phyloP scores from a whole-genome alignment of 1,284 basidiomycete species.

The Hypsizygus ulmarius region DNA sequence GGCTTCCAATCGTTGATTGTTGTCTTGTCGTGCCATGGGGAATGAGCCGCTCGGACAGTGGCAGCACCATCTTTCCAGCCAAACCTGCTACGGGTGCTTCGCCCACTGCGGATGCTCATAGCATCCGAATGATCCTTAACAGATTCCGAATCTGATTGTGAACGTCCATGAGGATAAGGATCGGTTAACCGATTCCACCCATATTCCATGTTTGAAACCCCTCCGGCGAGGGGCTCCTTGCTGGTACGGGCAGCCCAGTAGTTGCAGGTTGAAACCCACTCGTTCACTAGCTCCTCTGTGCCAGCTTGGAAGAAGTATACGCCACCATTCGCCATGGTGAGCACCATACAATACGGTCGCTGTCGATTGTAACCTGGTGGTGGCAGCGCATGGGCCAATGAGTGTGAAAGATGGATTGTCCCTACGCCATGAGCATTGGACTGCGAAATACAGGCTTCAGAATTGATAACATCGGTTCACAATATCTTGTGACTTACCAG shows the following conservation, averaged over 20 bases:
- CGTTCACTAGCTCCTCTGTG: slow-evolving; percentile 94
- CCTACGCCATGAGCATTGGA: slow-evolving; percentile 86
- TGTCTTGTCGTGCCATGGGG: slow-evolving; percentile 75
- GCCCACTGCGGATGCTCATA: slow-evolving; percentile 67
- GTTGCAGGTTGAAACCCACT: slow-evolving; percentile 98
- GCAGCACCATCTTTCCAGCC: slow-evolving; percentile 62
- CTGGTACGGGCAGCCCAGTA: slow-evolving; percentile 96
- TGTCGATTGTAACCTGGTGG: slow-evolving; percentile 89
- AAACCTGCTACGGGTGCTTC: slow-evolving; percentile 56
- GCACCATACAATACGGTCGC: slow-evolving; percentile 93
- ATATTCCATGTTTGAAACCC: slow-evolving; percentile 98
- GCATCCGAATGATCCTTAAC: slow-evolving; percentile 56
- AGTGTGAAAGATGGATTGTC: slow-evolving; percentile 80
- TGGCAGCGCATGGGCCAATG: slow-evolving; percentile 83
- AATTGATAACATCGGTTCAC: neutral
- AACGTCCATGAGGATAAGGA: slow-evolving; percentile 46
- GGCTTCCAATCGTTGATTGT: slow-evolving; percentile 93
- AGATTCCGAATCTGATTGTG: slow-evolving; percentile 57
- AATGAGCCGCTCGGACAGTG: slow-evolving; percentile 59
- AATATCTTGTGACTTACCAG: slow-evolving; percentile 50
- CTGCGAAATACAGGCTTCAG: slow-evolving; percentile 35
- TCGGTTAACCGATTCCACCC: slow-evolving; percentile 87
- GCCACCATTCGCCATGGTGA: slow-evolving; percentile 84
- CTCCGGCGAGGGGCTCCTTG: slow-evolving; percentile 91
- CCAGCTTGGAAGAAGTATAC: slow-evolving; percentile 98